A percentile compares a stretch with the other conserved stretches of the same genome.
phyloP scores from a whole-genome alignment of 2,329 filamentous ascomycete species.

The Fusarium protoensiforme region DNA sequence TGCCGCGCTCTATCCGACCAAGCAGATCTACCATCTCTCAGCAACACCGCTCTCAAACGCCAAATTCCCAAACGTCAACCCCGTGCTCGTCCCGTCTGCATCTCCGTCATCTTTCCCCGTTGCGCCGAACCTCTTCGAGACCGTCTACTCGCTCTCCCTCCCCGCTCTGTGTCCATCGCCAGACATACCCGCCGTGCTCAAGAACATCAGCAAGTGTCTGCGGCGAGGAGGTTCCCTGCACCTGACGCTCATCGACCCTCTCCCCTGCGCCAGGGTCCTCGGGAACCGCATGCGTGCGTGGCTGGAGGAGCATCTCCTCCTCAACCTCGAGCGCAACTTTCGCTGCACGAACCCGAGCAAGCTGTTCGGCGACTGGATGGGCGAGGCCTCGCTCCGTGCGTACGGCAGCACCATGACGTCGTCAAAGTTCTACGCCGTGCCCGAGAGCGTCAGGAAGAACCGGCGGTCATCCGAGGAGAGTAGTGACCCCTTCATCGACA shows the following conservation, averaged over 20 bases:
- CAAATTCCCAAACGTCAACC: conserved; percentile 53
- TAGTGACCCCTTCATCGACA: conserved; percentile 39
- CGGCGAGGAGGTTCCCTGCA: conserved; percentile 66
- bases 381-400: conserved; percentile 63
- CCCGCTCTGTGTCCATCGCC: conserved; percentile 66
- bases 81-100: conserved; percentile 52
- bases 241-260: conserved; percentile 71
- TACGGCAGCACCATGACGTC: conserved; percentile 60
- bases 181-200: conserved; percentile 67
- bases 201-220: conserved; percentile 67
- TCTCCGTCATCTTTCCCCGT: conserved; percentile 51
- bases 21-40: conserved; percentile 60
- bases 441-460: conserved; percentile 40
- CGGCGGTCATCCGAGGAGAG: conserved; percentile 10
- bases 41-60: conserved; percentile 51
- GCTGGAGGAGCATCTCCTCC: conserved; percentile 70
- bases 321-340: conserved; percentile 68
- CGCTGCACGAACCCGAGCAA: conserved; percentile 69
- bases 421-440: conserved; percentile 61
- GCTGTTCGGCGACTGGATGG: conserved; percentile 69
- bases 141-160: conserved; percentile 65
- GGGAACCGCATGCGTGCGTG: conserved; percentile 69
- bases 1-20: conserved; percentile 54
- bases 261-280: conserved; percentile 64
- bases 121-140: conserved; percentile 57